phyloP scores from a whole-genome alignment of 2,329 filamentous ascomycete species.

The Fusarium equiseti region DNA sequence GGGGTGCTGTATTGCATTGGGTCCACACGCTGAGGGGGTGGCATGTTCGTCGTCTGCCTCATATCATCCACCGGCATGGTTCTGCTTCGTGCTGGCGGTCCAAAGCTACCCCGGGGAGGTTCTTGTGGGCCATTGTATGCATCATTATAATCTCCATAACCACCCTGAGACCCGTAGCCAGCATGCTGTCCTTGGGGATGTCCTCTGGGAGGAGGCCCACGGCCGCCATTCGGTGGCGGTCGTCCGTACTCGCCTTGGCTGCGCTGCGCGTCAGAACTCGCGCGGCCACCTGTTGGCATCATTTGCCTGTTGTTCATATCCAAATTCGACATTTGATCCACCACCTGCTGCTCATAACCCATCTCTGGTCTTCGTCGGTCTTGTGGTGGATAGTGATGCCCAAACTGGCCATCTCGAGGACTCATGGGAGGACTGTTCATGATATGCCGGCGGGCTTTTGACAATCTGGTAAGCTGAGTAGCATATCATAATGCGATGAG shows the following conservation, averaged over 20 bases:
- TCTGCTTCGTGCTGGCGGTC: conserved; percentile 68
- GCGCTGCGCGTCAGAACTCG: conserved; percentile 47
- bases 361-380: conserved; percentile 39
- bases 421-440: conserved; percentile 50
- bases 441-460: conserved; percentile 49
- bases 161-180: conserved; percentile 38
- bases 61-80: conserved; percentile 69
- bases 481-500: conserved; percentile 2
- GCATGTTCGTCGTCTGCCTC: conserved; percentile 55
- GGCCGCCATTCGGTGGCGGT: conserved; percentile 44
- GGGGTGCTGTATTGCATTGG: conserved; percentile 62
- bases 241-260: conserved; percentile 47
- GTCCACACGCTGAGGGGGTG: conserved; percentile 55
- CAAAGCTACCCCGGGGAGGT: conserved; percentile 58
- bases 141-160: conserved; percentile 47
- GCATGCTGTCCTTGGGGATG: conserved; percentile 51
- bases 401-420: conserved; percentile 46
- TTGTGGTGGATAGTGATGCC: conserved; percentile 41
- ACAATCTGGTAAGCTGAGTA: conserved; percentile 21
- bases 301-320: conserved; percentile 50
- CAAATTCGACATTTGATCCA: conserved; percentile 53
- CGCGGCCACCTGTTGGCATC: conserved; percentile 36
- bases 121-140: conserved; percentile 47
- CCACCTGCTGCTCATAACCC: conserved; percentile 50
- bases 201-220: conserved; percentile 49